phyloP scores from a whole-genome alignment of 768 basidiomycete species.

The Myochromella boudieri region DNA sequence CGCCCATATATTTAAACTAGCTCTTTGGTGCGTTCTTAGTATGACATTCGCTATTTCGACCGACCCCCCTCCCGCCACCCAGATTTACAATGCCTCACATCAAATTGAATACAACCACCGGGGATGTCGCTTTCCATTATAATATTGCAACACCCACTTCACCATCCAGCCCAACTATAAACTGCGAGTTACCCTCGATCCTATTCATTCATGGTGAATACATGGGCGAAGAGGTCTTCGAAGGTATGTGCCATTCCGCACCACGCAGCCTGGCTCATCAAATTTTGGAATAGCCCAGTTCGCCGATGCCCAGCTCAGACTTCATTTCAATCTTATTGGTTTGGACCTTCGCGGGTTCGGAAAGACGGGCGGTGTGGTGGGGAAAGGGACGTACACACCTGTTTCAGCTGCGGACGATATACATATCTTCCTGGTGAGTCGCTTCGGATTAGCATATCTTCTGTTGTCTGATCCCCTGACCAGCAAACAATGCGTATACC shows the following conservation, averaged over 20 bases:
- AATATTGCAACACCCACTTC: constrained; percentile 36
- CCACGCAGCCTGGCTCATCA: neutral
- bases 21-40: too few species aligned
- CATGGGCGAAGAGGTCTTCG: constrained; percentile 30
- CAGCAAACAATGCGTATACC: constrained; percentile 6
- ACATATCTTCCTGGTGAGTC: constrained; percentile 30
- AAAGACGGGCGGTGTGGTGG: constrained; percentile 27
- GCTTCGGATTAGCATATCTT: neutral
- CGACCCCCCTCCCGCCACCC: neutral
- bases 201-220: constrained; percentile 38
- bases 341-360: constrained; percentile 35
- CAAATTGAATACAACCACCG: constrained; percentile 27
- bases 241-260: constrained; percentile 27
- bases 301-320: constrained; percentile 29
- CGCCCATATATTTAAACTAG: too few species aligned
- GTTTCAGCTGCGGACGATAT: constrained; percentile 31
- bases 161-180: constrained; percentile 27
- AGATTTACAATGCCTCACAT: constrained; percentile 29
- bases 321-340: constrained; percentile 35
- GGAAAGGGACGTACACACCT: constrained; percentile 23
- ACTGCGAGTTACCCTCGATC: constrained; percentile 33
- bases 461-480: neutral
- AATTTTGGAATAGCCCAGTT: constrained; percentile 29
- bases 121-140: constrained; percentile 30
- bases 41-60: neutral